Conservation (phyloP, 768 basidiomycete species). For the Cyclocybe aegerita region DNA sequence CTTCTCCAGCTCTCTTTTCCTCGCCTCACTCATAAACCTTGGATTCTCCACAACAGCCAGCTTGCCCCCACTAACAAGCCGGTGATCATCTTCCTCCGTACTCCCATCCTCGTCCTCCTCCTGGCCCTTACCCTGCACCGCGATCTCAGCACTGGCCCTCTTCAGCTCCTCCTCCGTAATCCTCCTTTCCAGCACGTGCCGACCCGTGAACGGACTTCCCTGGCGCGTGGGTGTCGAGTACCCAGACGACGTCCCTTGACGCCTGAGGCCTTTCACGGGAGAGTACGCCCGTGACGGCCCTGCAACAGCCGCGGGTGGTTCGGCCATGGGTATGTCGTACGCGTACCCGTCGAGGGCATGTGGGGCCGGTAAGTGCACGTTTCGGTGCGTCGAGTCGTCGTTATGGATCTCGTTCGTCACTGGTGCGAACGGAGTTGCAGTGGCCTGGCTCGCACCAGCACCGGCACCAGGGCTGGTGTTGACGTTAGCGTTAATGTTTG, state of each 20-base stretch:
- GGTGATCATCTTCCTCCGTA: slow-evolving; percentile 12
- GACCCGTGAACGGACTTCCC: neutral
- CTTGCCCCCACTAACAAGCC: slow-evolving; percentile 24
- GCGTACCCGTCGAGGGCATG: slow-evolving; percentile 32
- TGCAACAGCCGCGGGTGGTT: slow-evolving; percentile 6
- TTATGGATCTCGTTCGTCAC: slow-evolving; percentile 5
- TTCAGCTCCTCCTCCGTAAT: slow-evolving; percentile 22
- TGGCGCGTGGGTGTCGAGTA: neutral
- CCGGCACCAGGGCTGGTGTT: neutral
- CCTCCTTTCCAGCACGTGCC: slow-evolving; percentile 17
- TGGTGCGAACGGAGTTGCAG: slow-evolving; percentile 1
- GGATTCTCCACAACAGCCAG: slow-evolving; percentile 57
- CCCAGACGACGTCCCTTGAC: neutral
- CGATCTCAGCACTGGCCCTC: neutral
- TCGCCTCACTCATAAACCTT: slow-evolving; percentile 35
- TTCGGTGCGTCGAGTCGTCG: slow-evolving; percentile 13
- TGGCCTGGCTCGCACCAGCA: neutral
- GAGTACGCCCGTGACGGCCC: slow-evolving; percentile 3
- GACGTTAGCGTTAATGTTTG: neutral
- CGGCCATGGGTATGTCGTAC: slow-evolving; percentile 25
- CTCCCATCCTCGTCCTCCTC: neutral
- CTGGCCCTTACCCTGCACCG: neutral
- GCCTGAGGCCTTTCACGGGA: neutral
- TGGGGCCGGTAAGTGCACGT: slow-evolving; percentile 46
- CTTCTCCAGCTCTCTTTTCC: slow-evolving; percentile 15